phyloP scores from a whole-genome alignment of 805 yeast species.

The Saccharomycopsis malanga region DNA sequence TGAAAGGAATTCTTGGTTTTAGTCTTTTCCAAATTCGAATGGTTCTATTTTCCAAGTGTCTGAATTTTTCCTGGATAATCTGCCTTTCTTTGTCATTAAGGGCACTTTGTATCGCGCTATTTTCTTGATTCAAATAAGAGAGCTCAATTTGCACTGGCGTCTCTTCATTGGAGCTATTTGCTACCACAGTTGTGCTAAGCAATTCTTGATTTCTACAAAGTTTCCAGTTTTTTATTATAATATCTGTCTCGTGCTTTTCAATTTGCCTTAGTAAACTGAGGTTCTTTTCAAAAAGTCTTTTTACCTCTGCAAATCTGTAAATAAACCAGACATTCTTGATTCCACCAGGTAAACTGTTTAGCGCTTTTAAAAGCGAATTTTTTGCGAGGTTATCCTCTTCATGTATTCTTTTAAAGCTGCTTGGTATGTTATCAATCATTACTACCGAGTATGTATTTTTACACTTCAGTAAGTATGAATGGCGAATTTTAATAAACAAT shows the following conservation, averaged over 20 bases:
- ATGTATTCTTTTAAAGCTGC: constrained; percentile 25
- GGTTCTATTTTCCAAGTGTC: too few relatives aligned
- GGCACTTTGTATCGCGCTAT: neutral
- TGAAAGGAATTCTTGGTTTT: neutral
- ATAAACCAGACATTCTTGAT: constrained; percentile 56
- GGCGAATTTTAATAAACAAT: constrained; percentile 42
- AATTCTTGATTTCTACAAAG: constrained; percentile 7
- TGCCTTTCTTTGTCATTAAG: neutral
- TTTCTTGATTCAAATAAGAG: neutral
- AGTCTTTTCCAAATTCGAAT: too few relatives aligned
- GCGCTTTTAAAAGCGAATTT: constrained; percentile 23
- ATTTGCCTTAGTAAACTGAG: constrained; percentile 28
- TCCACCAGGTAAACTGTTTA: constrained; percentile 43
- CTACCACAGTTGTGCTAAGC: neutral
- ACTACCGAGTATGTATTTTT: constrained; percentile 28
- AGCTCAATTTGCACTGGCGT: neutral
- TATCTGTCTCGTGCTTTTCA: constrained; percentile 35
- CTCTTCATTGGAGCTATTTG: constrained; percentile 16
- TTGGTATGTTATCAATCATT: constrained; percentile 43
- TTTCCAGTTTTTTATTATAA: constrained; percentile 24
- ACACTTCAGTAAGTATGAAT: constrained; percentile 32
- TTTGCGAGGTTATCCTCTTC: constrained; percentile 14
- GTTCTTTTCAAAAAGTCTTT: constrained; percentile 28
- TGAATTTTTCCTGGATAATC: neutral
- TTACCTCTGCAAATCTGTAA: constrained; percentile 36